Percentiles rank a stretch among this genome's conserved stretches.
Evolutionary conservation across 2,329 filamentous ascomycete genomes (phyloP).

Genomic region (Pyricularia pennisetigena): DNA sequence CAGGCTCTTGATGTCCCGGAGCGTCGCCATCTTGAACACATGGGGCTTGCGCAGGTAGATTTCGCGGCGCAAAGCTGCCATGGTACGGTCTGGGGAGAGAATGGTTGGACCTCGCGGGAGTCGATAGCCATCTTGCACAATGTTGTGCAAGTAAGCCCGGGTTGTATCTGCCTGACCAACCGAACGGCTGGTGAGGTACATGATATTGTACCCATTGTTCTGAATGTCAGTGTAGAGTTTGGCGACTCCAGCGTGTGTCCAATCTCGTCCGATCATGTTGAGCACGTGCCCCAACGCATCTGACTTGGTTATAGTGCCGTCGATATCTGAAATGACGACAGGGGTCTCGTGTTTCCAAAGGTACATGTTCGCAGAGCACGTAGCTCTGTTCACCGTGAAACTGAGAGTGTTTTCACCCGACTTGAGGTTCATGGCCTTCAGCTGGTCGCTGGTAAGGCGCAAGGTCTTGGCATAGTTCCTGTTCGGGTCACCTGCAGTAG

Average conservation of each 20-base stretch:
- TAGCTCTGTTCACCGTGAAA: conserved; percentile 92
- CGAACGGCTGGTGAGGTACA: conserved; percentile 91
- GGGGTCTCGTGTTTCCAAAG: conserved; percentile 86
- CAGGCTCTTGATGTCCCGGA: conserved; percentile 85
- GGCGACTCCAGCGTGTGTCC: conserved; percentile 93
- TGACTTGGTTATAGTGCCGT: conserved; percentile 97
- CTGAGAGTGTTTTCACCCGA: conserved; percentile 87
- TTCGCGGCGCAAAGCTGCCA: conserved; percentile 84
- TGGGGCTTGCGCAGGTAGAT: conserved; percentile 94
- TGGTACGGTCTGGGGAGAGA: conserved; percentile 87
- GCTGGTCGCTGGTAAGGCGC: conserved; percentile 86
- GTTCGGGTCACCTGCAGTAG: conserved; percentile 53
- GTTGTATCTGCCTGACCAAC: conserved; percentile 92
- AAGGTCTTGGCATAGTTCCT: conserved; percentile 95
- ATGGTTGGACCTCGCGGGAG: conserved; percentile 89
- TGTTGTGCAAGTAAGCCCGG: conserved; percentile 78
- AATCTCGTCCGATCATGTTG: conserved; percentile 94
- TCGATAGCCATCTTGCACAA: conserved; percentile 77
- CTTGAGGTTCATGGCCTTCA: conserved; percentile 75
- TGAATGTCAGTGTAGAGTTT: conserved; percentile 96
- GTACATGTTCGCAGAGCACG: conserved; percentile 86
- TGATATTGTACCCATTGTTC: conserved; percentile 95
- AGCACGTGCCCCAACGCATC: conserved; percentile 89
- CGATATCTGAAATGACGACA: conserved; percentile 96
- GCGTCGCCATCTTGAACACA: conserved; percentile 98